Evolutionary conservation across 2,329 filamentous ascomycete genomes (phyloP), one percentile per base, ranked within the genome.

Genomic region (Moelleriella libera): DNA sequence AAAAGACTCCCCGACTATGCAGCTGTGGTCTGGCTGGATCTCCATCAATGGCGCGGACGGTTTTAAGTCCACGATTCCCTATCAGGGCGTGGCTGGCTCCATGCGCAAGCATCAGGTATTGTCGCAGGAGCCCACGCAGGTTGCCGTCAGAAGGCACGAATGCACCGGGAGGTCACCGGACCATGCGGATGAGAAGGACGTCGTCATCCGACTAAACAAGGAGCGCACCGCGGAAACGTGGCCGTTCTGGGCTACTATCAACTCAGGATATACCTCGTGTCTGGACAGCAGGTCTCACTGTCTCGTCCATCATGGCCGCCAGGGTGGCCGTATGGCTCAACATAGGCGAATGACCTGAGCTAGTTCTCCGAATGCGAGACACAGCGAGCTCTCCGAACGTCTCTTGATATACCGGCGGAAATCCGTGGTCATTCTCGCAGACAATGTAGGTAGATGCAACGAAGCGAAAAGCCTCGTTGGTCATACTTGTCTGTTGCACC

Each of bases 291-390:
- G 30, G 11, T 48, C 40, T 29, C 41, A 14, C 39, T 31, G 40
- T 14, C n/a, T 42, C 8, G 40, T 14, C 40, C 21, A 39, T 46
- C 41, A 46, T 31, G 29, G 28, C 43, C 21, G 32, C 31, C 34
- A 45, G 28, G 9, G 34, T 30, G 6, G 11, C 31, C 12, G 32
- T 28, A 8, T 39, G 21, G 39, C 44, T 45, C 8, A 45, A 31
- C 44, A 45, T 45, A 11, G 47, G 47, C 6, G 47, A 48, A 39
- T 48, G 47, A 5, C 47, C 47, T 8, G 43, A 14, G 10, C 32
- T 31, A 12, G 46, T 45, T 30, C 30, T 45, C 3, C 21, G 30
- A 10, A 46, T 30, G 4, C 11, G n/a, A 5, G 47, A 14, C 10
- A 30, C 14, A 10, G 47, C 47, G 12, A 30, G 41, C 6, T 6